Base-by-base conservation (phyloP, 345 rosid genomes). In the Leavenworthia alabamica region DNA sequence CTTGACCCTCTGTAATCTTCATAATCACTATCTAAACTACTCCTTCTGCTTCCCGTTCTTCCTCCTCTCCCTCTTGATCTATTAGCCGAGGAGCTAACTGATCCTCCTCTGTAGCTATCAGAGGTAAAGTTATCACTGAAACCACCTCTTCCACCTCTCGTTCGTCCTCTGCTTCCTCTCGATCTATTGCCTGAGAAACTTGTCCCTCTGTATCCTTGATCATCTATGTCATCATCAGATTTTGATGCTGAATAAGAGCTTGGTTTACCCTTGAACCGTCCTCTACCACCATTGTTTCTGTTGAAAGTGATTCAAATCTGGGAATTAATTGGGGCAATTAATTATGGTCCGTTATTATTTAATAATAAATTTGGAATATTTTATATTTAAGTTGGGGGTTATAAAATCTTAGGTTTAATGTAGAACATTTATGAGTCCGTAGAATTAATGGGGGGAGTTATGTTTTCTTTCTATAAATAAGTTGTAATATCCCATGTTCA, bases 191-290 rank as follows among this genome's bases (percentile, higher is more conserved):
- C 65, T 2, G 51, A 58, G 42, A 58, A 71, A 52, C 35, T 42
- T 58, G 52, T 39, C 20, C 68, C 71, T 63, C 66, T 42, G n/a
- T 40, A 41, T 1, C 24, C 41, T 56, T 42, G 54, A 46, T 68
- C 67, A 60, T 68, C 62, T 39, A 39, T 45, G 55, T 80, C 82
- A 15, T 69, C 70, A 47, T 78, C 85, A 40, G 78, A 82, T 58
- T 62, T 86, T 56, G 82, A 75, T 59, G 72, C 75, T 10, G 80
- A 79, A 64, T 68, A 66, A 14, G 81, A 79, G 52, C 63, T 73
- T 65, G 59, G 56, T 56, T 60, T 64, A 23, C 63, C 74, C 72
- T 60, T 72, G 27, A 69, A 71, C 20, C 44, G 70, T 15, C 72
- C 78, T 68, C 80, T 54, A 16, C 63, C 50, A 45, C 26, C 33